phyloP scores from a whole-genome alignment of 2,329 filamentous ascomycete genomes.

The Penicillium sp. region DNA sequence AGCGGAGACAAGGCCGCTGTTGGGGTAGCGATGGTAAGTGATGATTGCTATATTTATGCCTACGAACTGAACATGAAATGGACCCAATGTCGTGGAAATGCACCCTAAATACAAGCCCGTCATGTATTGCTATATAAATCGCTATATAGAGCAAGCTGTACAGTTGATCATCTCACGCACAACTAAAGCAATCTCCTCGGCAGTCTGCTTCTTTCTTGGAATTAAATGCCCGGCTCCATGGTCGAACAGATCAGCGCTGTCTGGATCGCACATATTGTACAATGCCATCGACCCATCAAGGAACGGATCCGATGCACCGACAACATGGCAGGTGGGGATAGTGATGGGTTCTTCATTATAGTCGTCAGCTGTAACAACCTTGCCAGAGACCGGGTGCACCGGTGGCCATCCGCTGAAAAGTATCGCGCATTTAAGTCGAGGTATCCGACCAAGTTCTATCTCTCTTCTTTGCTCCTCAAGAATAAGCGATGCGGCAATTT shows the following conservation, averaged over 20 bases:
- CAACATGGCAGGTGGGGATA: slow-evolving; percentile 27
- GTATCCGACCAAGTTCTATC: slow-evolving; percentile 13
- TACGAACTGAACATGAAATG: background rate
- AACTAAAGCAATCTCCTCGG: slow-evolving; percentile 33
- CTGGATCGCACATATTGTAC: slow-evolving; percentile 45
- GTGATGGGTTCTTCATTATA: slow-evolving; percentile 16
- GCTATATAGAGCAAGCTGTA: background rate
- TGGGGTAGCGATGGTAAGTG: slow-evolving; percentile 14
- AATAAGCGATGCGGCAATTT: slow-evolving; percentile 24
- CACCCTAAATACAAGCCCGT: background rate
- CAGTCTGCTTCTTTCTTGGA: slow-evolving; percentile 34
- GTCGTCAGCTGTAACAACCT: slow-evolving; percentile 18
- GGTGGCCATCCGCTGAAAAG: slow-evolving; percentile 26
- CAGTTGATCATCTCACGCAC: slow-evolving; percentile 21
- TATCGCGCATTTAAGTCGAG: slow-evolving; percentile 23
- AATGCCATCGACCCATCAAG: slow-evolving; percentile 40
- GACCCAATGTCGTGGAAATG: background rate
- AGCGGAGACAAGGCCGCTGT: slow-evolving; percentile 28
- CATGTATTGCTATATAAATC: background rate
- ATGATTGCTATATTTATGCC: background rate
- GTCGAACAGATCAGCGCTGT: slow-evolving; percentile 45
- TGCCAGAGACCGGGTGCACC: slow-evolving; percentile 14
- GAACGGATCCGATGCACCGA: slow-evolving; percentile 43
- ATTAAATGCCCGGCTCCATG: slow-evolving; percentile 46
- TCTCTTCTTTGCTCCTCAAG: slow-evolving; percentile 20